These are phyloP conservation scores for Spathaspora girioi DNA, from an alignment of 805 yeast species.

Conservation along the genomic window DNA sequence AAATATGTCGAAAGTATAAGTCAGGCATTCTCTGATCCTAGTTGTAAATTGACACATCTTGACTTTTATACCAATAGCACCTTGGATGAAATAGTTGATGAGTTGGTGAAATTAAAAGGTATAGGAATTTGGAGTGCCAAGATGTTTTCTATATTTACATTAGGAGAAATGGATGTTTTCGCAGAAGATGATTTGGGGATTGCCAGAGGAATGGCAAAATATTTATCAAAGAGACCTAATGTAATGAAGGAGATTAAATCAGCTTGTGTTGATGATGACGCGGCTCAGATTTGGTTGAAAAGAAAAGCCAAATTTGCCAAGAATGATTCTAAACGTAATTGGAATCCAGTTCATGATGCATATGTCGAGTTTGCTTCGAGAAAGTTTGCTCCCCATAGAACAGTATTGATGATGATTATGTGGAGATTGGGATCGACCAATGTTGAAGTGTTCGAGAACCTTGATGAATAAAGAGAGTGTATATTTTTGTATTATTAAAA, in stretches of 20 bases:
- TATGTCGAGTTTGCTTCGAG: slow-evolving; percentile 53
- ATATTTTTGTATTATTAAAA: background rate
- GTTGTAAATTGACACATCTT: slow-evolving; percentile 24
- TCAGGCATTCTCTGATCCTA: slow-evolving; percentile 44
- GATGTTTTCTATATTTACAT: slow-evolving; percentile 76
- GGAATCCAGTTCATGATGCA: slow-evolving; percentile 66
- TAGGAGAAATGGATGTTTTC: slow-evolving; percentile 65
- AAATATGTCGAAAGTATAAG: slow-evolving; percentile 59
- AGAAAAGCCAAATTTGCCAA: slow-evolving; percentile 35
- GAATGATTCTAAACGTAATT: slow-evolving; percentile 47
- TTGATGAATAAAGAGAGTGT: slow-evolving; percentile 7
- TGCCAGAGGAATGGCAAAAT: slow-evolving; percentile 72
- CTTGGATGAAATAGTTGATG: slow-evolving; percentile 46
- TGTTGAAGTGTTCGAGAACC: slow-evolving; percentile 41
- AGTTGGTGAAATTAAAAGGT: slow-evolving; percentile 58
- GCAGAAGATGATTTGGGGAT: slow-evolving; percentile 81
- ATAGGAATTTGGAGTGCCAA: slow-evolving; percentile 86
- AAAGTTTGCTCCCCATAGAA: slow-evolving; percentile 60
- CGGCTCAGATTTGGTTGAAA: slow-evolving; percentile 25
- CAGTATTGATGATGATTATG: slow-evolving; percentile 63
- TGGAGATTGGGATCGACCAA: slow-evolving; percentile 70
- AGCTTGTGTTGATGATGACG: slow-evolving; percentile 29
- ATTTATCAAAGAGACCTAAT: slow-evolving; percentile 52
- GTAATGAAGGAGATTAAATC: slow-evolving; percentile 41
- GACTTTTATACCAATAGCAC: slow-evolving; percentile 34